phyloP scores from a whole-genome alignment of 2,329 filamentous ascomycete genomes.

The Orbilia oligospora region DNA sequence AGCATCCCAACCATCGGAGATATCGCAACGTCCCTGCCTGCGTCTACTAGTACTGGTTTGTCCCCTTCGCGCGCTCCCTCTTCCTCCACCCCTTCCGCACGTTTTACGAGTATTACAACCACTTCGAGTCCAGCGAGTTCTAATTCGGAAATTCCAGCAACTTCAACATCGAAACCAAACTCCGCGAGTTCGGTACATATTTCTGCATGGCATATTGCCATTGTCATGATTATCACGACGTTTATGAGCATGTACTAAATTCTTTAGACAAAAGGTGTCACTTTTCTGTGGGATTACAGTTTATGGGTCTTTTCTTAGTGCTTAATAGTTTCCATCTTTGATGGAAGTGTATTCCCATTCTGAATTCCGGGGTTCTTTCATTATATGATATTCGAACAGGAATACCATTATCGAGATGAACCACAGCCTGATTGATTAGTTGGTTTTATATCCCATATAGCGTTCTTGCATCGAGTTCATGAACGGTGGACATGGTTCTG shows the following conservation, averaged over 20 bases:
- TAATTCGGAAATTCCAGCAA: slow-evolving; percentile 38
- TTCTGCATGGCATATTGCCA: slow-evolving; percentile 37
- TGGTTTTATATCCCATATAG: too few relatives aligned
- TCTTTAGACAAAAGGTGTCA: slow-evolving; percentile 1
- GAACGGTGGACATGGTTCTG: not conserved
- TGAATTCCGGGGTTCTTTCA: not conserved
- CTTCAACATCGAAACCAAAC: slow-evolving; percentile 41
- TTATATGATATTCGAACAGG: not conserved
- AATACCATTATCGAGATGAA: not conserved
- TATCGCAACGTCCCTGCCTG: slow-evolving; percentile 63
- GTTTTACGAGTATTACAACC: slow-evolving; percentile 25
- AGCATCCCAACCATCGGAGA: slow-evolving; percentile 79
- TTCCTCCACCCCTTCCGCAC: slow-evolving; percentile 19
- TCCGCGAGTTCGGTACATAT: slow-evolving; percentile 32
- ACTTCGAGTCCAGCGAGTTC: slow-evolving; percentile 39
- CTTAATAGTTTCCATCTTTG: not conserved
- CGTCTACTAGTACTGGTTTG: slow-evolving; percentile 53
- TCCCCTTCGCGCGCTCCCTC: slow-evolving; percentile 38
- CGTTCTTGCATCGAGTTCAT: not conserved
- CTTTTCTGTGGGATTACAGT: slow-evolving; percentile 33
- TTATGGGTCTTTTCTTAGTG: not conserved
- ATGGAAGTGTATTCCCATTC: too few relatives aligned
- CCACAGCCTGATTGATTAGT: not conserved
- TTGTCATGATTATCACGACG: slow-evolving; percentile 45
- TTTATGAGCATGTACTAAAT: slow-evolving; percentile 53